These are phyloP conservation scores for Neonothopanus nambi DNA, from an alignment of 1,284 basidiomycete species.

Conservation along the genomic window DNA sequence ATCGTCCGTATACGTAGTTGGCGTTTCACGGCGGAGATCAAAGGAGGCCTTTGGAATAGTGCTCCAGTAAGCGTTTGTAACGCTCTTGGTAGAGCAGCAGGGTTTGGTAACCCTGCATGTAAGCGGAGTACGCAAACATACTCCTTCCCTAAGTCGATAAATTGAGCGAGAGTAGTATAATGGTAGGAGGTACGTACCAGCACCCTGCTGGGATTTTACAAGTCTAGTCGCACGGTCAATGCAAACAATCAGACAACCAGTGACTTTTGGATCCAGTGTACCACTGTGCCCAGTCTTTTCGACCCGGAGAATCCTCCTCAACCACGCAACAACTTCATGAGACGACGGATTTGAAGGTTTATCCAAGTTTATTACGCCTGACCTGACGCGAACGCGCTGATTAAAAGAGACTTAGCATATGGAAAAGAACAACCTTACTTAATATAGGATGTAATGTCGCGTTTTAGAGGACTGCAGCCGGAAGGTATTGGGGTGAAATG, in stretches of 20 bases:
- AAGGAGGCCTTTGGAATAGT: constrained; percentile 97
- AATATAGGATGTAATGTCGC: constrained; percentile 89
- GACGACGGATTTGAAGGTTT: constrained; percentile 99
- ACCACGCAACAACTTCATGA: constrained; percentile 99
- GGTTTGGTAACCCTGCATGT: constrained; percentile 81
- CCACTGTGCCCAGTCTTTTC: constrained; percentile 99
- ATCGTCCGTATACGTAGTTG: constrained; percentile 98
- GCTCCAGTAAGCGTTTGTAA: constrained; percentile 98
- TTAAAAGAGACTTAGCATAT: constrained; percentile 11
- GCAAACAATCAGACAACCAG: constrained; percentile 97
- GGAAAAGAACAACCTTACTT: constrained; percentile 54
- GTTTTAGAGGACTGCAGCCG: constrained; percentile 90
- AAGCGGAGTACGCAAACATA: constrained; percentile 96
- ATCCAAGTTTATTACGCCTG: constrained; percentile 98
- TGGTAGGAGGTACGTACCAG: constrained; percentile 53
- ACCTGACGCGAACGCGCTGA: constrained; percentile 46
- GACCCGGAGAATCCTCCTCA: constrained; percentile 91
- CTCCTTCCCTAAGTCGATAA: constrained; percentile 78
- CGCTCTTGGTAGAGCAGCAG: constrained; percentile 87
- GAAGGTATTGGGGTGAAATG: constrained; percentile 98
- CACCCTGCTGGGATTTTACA: constrained; percentile 98
- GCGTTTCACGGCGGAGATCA: constrained; percentile 99
- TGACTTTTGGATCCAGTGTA: constrained; percentile 98
- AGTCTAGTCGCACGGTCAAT: constrained; percentile 99
- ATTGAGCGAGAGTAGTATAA: constrained; percentile 16